phyloP scores from a whole-genome alignment of 1,284 basidiomycete species.

The Peniophora sp. region DNA sequence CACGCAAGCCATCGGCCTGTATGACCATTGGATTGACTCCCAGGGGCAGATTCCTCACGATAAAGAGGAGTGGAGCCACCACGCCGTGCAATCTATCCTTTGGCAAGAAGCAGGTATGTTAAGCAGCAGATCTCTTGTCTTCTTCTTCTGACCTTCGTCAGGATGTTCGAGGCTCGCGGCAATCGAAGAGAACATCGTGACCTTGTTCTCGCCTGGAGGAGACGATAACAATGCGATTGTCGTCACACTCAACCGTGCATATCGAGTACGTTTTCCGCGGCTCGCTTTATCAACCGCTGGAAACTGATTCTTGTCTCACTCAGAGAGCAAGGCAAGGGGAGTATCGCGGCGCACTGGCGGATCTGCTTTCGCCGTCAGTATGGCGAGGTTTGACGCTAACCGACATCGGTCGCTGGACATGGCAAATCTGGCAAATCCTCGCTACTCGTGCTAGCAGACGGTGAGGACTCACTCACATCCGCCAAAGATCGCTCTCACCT shows the following conservation, averaged over 20 bases:
- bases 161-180: constrained; percentile 60
- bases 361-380: constrained; percentile 57
- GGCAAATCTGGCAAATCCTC: constrained; percentile 69
- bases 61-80: constrained; percentile 60
- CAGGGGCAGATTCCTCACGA: constrained; percentile 42
- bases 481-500: too few relatives aligned
- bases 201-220: constrained; percentile 53
- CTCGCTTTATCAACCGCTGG: not conserved
- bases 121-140: not conserved
- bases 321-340: constrained; percentile 64
- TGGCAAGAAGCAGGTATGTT: constrained; percentile 61
- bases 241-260: constrained; percentile 54
- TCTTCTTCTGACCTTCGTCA: constrained; percentile 18
- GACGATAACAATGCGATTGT: constrained; percentile 56
- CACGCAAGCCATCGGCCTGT: constrained; percentile 56
- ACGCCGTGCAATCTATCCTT: constrained; percentile 62
- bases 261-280: constrained; percentile 36
- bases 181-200: constrained; percentile 62
- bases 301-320: not conserved
- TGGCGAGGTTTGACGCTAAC: constrained; percentile 60
- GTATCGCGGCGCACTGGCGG: constrained; percentile 52
- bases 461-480: constrained; percentile 25
- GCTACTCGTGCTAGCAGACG: constrained; percentile 58
- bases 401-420: constrained; percentile 63
- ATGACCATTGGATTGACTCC: constrained; percentile 60